Evolutionary conservation across 129 eudicot species (phyloP), one percentile per base, ranked within the genome.

Genomic region (Arctium minus): DNA sequence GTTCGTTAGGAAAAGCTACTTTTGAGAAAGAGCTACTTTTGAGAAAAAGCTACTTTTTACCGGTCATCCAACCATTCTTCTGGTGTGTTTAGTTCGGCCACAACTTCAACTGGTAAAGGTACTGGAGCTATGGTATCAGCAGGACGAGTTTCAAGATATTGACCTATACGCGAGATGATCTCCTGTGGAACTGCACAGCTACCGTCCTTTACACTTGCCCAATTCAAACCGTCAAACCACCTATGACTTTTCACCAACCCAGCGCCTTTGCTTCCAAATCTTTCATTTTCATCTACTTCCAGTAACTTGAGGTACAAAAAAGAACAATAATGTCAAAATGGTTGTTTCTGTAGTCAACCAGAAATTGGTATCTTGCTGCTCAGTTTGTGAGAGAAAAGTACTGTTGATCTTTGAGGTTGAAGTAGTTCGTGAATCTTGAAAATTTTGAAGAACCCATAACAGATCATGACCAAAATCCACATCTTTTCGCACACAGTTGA

Each of bases 241-340:
- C 81, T 92, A 84, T 96, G 99, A 81, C 84, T 77, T 88, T 90
- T 96, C 42, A 96, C 87, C 31, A 91, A 78, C 42, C 88, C 93
- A 1, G 87, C 86, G 1, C 96, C 97, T 83, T 90, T 84, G 89
- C 90, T 90, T 82, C 99, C 99, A 10, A 96, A 93, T 87, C 99
- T 88, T 75, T 83, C 83, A 44, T 80, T 88, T 86, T 96, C 99
- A 70, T 96, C 99, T 50, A 96, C 93, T 79, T 88, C 92, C 8
- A 96, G 97, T 73, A 96, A 89, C 99, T 96, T 86, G 53, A 60
- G 82, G 78, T 69, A 37, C 48, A 78, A 84, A 83, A 40, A 83
- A 11, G n/a, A 77, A 86, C 27, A 46, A 65, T 11, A 13, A 50
- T 71, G 82, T 77, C 70, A 77, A 69, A 69, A 71, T 27, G 69